Percentiles rank a stretch among this genome's conserved stretches.
Evolutionary conservation across 768 basidiomycete genomes (phyloP).

Genomic region (Obba rivulosa): DNA sequence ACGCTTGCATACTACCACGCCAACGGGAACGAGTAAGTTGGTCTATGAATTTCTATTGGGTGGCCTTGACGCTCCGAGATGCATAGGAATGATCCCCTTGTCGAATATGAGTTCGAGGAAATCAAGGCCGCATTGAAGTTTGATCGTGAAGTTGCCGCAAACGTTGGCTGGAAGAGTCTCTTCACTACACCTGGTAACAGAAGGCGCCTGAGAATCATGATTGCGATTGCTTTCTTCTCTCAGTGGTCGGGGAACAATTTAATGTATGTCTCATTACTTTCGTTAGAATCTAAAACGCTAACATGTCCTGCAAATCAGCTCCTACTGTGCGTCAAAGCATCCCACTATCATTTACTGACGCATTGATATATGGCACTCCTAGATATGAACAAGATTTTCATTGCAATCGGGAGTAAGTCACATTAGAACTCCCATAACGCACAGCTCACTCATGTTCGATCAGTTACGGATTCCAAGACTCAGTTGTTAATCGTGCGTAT

Average conservation of each 20-base stretch:
- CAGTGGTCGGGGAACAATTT: slow-evolving; percentile 32
- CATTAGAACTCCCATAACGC: neutral
- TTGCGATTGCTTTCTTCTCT: slow-evolving; percentile 55
- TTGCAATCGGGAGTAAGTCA: slow-evolving; percentile 40
- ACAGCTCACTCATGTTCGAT: neutral
- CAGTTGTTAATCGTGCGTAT: slow-evolving; percentile 30
- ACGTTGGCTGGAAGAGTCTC: slow-evolving; percentile 55
- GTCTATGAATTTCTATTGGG: no score
- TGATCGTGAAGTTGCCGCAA: slow-evolving; percentile 33
- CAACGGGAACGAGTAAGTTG: slow-evolving; percentile 24
- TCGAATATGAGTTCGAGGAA: slow-evolving; percentile 58
- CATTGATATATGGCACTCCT: no score
- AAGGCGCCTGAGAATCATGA: slow-evolving; percentile 48
- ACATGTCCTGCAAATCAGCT: slow-evolving; percentile 2
- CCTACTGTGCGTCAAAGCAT: neutral
- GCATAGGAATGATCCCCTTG: slow-evolving; percentile 42
- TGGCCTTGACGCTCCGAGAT: no score
- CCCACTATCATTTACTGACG: no score
- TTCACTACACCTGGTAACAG: slow-evolving; percentile 48
- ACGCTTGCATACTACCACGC: slow-evolving; percentile 38
- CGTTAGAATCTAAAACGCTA: neutral
- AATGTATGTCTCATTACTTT: neutral
- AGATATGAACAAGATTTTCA: slow-evolving; percentile 49
- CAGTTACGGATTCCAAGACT: slow-evolving; percentile 39
- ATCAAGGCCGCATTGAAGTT: slow-evolving; percentile 52